Evolutionary conservation across 2,329 filamentous ascomycete genomes (phyloP).

Genomic region (Pseudocercospora fijiensis): DNA sequence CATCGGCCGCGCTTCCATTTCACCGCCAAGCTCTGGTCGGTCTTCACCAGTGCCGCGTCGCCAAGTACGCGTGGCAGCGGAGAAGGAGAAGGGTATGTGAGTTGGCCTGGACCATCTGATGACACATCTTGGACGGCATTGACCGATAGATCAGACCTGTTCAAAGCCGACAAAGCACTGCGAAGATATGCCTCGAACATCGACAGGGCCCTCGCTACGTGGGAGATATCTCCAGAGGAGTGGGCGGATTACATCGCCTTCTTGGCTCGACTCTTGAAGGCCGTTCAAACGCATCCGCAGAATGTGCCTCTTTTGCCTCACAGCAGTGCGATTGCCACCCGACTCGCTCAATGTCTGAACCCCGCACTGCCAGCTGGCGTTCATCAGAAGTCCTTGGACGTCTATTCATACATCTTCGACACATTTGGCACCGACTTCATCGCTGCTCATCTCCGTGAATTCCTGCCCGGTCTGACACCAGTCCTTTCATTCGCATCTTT

Average conservation of each 20-base stretch:
- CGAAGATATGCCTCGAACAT: constrained; percentile 87
- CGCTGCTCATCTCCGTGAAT: constrained; percentile 78
- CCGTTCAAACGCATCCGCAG: constrained; percentile 66
- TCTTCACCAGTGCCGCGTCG: constrained; percentile 67
- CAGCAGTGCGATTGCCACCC: constrained; percentile 80
- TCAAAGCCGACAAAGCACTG: constrained; percentile 65
- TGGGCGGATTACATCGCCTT: constrained; percentile 99
- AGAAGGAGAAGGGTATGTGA: constrained; percentile 71
- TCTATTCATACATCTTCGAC: constrained; percentile 86
- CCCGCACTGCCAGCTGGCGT: constrained; percentile 91
- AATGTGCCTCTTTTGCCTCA: constrained; percentile 73
- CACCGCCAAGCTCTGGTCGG: constrained; percentile 81
- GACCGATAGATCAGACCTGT: constrained; percentile 51
- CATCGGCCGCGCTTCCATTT: constrained; percentile 58
- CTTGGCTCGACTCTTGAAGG: constrained; percentile 84
- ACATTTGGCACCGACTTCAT: constrained; percentile 67
- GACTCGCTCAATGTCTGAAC: constrained; percentile 91
- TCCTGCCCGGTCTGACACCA: constrained; percentile 83
- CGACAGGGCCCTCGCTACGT: constrained; percentile 81
- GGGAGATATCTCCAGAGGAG: constrained; percentile 92
- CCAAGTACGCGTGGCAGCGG: constrained; percentile 73
- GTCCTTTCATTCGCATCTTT: constrained; percentile 94
- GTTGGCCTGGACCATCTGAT: constrained; percentile 19
- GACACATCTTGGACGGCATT: neutral
- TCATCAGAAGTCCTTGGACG: constrained; percentile 93